These are phyloP conservation scores for Effrenium voratum DNA, from an alignment of 73 alveolate species.

Conservation along the genomic window DNA sequence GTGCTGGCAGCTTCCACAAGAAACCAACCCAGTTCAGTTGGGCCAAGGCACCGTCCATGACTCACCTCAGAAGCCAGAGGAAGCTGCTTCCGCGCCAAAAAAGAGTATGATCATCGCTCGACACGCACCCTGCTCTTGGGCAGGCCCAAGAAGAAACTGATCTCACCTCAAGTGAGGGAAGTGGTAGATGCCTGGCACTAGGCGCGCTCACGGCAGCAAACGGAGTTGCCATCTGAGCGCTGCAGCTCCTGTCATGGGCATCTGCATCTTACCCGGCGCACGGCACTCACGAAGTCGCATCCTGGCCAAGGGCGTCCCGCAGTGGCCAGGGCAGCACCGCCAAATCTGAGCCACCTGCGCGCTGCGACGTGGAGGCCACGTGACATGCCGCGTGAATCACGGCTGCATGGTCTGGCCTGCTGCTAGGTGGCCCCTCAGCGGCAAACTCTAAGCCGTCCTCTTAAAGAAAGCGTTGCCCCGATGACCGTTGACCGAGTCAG, in stretches of 20 bases:
- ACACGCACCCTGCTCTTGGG: too few relatives aligned
- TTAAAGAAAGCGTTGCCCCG: not conserved
- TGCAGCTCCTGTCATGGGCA: too few relatives aligned
- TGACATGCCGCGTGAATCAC: not conserved
- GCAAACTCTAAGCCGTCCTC: not conserved
- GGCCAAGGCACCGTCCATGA: not conserved
- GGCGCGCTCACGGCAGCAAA: too few relatives aligned
- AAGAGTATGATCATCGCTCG: too few relatives aligned
- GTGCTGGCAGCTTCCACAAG: too few relatives aligned
- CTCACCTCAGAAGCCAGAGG: not conserved
- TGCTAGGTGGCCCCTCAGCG: constrained; percentile 2
- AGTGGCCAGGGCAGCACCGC: constrained; percentile 84
- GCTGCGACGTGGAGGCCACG: not conserved
- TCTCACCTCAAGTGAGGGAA: too few relatives aligned
- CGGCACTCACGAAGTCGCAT: too few relatives aligned
- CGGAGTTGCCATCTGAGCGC: not conserved
- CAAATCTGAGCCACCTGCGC: not conserved
- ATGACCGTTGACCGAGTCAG: not conserved
- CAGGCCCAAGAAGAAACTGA: too few relatives aligned
- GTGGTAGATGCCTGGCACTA: too few relatives aligned
- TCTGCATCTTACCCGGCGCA: too few relatives aligned
- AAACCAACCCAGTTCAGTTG: not conserved
- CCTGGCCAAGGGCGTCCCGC: constrained; percentile 80
- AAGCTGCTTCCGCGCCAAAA: too few relatives aligned
- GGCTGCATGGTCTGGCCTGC: constrained; percentile 7